Base-by-base conservation (phyloP, 352 stramenopile species). In the Discostella stelligera region DNA sequence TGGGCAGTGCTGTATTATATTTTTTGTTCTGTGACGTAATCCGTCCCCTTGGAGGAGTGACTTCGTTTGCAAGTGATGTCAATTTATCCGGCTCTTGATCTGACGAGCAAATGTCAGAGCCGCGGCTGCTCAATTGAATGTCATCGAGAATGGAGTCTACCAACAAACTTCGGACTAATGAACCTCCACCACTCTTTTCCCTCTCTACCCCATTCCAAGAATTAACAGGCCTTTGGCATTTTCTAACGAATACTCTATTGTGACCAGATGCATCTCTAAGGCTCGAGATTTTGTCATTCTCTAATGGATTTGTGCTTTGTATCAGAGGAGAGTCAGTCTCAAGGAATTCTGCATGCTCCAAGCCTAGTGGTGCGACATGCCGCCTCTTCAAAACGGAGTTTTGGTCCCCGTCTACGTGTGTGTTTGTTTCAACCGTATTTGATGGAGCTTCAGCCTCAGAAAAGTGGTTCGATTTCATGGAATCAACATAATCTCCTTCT, bases 141-240 rank as follows among this genome's bases (percentile, higher is more conserved):
- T 72, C 66, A 58, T 66, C 55, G 48, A 74, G 52, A 13, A 74
- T 60, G n/a, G 66, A 74, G 49, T 74, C 54, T 16, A 74, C 66
- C 3, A 66, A 59, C 23, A 54, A 74, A 58, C 27, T 74, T 3
- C 32, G 18, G 2, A 44, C 44, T 13, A 37, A 53, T 8, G 18
- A 54, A 18, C 7, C 25, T 68, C 61, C 25, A 58, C 10, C 32
- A 41, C 49, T 49, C 6, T n/a, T 55, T 52, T 30, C 49, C 18
- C 48, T 54, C 30, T 81, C 53, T 21, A 77, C 67, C 4, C 74
- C 71, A 30, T 55, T 66, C 0, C 59, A 72, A 5, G 59, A 27
- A 71, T 72, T 67, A 32, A 52, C 53, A 53, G 58, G 66, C 23
- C 16, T 41, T 54, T 68, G 44, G 8, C 41, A 32, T 46, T 11